phyloP scores from a whole-genome alignment of 2,329 filamentous ascomycete species.

The Diplodia seriata region DNA sequence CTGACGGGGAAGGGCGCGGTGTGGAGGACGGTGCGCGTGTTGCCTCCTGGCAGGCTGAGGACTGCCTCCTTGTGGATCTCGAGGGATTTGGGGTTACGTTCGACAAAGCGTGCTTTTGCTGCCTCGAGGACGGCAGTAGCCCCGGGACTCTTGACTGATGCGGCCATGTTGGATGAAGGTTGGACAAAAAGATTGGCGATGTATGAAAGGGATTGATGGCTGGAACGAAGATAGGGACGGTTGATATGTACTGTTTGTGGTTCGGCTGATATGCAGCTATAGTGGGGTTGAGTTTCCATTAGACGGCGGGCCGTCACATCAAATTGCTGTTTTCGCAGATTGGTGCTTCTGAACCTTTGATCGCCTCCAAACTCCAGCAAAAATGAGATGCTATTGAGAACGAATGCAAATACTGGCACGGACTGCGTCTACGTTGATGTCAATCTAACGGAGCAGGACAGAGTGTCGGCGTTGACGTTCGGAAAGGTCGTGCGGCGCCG shows the following conservation, averaged over 20 bases:
- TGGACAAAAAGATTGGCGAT: background rate
- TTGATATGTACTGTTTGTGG: background rate
- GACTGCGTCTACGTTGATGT: background rate
- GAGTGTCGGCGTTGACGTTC: background rate
- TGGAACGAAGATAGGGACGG: background rate
- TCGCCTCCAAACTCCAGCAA: background rate
- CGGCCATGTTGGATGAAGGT: background rate
- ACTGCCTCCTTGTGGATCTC: constrained; percentile 42
- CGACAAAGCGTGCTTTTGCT: constrained; percentile 36
- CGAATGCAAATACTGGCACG: background rate
- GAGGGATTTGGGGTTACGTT: constrained; percentile 38
- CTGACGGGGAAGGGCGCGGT: constrained; percentile 49
- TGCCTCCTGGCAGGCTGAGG: constrained; percentile 47
- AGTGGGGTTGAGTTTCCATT: constrained; percentile 15
- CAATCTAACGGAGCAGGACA: background rate
- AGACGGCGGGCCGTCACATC: constrained; percentile 27
- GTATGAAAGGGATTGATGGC: background rate
- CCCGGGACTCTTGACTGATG: background rate
- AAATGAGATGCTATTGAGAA: too few species aligned
- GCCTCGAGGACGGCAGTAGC: constrained; percentile 36
- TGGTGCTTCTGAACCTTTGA: background rate
- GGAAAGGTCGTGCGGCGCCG: background rate
- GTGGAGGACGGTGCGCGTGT: constrained; percentile 48
- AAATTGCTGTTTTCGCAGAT: background rate
- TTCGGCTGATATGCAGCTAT: background rate